Evolutionary conservation across 2,329 filamentous ascomycete genomes (phyloP), one percentile per base, ranked within the genome.

Genomic region (Zopfia rhizophila): DNA sequence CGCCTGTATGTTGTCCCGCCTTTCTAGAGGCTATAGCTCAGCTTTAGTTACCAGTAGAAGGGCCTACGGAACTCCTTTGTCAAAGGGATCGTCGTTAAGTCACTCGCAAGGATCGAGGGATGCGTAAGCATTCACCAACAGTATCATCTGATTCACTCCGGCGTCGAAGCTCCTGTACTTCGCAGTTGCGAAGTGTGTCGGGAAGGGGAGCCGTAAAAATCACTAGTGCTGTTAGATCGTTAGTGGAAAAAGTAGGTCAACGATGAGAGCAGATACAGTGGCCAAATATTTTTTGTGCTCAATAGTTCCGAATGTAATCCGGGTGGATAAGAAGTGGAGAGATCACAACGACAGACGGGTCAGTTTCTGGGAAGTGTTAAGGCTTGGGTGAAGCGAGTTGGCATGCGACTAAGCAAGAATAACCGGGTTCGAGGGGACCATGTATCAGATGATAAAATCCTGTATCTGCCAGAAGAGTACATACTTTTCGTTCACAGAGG

Each of bases 11-110:
- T 36, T 50, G 41, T 41, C 40, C 45, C 29, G 35, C 46, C 45
- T 33, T 22, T 39, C 45, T 33, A 17, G 41, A 50, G 40, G 46
- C 32, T 45, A 35, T 50, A 40, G 40, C 46, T 50, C 29, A 50
- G 41, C 18, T 50, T 8, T 41, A 41, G 29, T 46, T 19, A 36
- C 29, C 45, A 42, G 46, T 50, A 50, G 46, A 48, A 33, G 45
- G 29, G 33, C 36, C 31, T 31, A 24, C 41, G 45, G 41, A 42
- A 35, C 13, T 50, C 42, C 46, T 45, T 42, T 45, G 19, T 50
- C 13, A 31, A 45, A 36, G 47, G 35, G 36, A 22, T 41, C 41
- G 30, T 36, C 35, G 27, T 46, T 40, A 14, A 40, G 35, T 46
- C 29, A 40, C 36, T 46, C 29, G 21, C 35, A 40, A 35, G 35